Evolutionary conservation across 352 stramenopile genomes (phyloP), one percentile per base, ranked within the genome.

Genomic region (Phytophthora multivora): DNA sequence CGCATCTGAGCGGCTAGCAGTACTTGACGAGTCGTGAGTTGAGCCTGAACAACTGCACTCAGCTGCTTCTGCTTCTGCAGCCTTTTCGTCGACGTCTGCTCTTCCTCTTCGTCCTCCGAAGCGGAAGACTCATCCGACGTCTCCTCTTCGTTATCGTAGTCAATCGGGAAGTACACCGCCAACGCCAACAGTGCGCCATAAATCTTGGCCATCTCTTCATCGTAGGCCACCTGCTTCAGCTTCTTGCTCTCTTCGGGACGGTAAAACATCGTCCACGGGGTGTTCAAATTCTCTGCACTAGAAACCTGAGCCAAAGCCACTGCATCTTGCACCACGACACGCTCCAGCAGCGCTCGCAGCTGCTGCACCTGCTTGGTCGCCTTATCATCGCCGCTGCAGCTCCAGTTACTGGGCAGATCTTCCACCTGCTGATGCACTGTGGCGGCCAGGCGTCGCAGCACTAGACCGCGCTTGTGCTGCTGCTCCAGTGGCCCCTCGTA

Each of bases 211-310:
- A 84, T 62, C 35, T 86, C 79, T 3, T 63, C 59, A 15, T 79
- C 64, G 31, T 77, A 79, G 47, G 69, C 55, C 9, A 71, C 36
- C 36, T 73, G 62, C 36, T 61, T 51, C 21, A 80, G 50, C 25
- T 63, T 18, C 30, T 74, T 66, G 49, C 53, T 73, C 25, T 73
- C 62, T 26, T 63, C 52, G 13, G 79, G 79, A 16, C 67, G 71
- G 58, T 83, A 88, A 72, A 88, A 90, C 43, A 63, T 51, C 15
- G 79, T 83, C 80, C 78, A 88, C 0, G 73, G 71, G 15, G 74
- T 26, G 0, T 60, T 16, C 35, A 80, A 53, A 21, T 16, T 35
- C 25, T 42, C 28, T 7, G 25, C 26, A 0, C n/a, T 25, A 5
- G 11, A 25, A 30, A n/a, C 16, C 36, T 33, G 59, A 51, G 35